Base-by-base conservation (phyloP, 2,329 filamentous ascomycete species). In the Monosporascus sp. region DNA sequence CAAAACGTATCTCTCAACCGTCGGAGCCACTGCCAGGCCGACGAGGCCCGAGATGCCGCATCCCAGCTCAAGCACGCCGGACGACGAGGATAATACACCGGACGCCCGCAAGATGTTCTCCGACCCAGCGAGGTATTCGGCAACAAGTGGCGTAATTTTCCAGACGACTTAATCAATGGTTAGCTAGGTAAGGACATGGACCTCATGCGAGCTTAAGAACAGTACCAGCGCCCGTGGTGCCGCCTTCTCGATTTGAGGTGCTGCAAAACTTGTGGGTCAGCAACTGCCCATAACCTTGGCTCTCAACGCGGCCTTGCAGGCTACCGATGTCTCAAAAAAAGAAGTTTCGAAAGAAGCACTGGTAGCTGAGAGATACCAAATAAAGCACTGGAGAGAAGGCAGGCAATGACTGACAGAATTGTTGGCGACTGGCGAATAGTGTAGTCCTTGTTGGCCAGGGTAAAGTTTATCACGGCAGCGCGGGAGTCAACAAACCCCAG, bases 61-160 rank as follows among this genome's bases (percentile, higher is more conserved):
- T 44, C 94, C 94, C 6, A 99, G 82, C 66, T 97, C 94, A 52
- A 96, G 76, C 20, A 92, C 76, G 6, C 75, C 75, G 5, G 88
- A 85, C 2, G 74, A 61, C 0, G 74, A 55, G 24, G 74, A 70
- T 7, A 93, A 75, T 49, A 86, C 63, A 46, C 71, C 72, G 52
- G 71, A 63, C 38, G 71, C 68, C 72, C 86, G 84, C 48, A 97
- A 77, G 1, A 83, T 69, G 67, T 91, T 91, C 31, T 70, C 65
- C 2, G 78, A 70, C 3, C 79, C 78, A 37, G 84, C 77, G 46
- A 97, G 79, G 91, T 91, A 97, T 59, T 83, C 76, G 22, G 92
- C 89, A 65, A 97, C 85, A 45, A 85, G 76, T 8, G 92, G 91
- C 0, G 91, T 93, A 60, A 96, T 87, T 70, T 89, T 91, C 94